Evolutionary conservation across 179 eudicot species (phyloP).

Genomic region (Beta lomatogona): DNA sequence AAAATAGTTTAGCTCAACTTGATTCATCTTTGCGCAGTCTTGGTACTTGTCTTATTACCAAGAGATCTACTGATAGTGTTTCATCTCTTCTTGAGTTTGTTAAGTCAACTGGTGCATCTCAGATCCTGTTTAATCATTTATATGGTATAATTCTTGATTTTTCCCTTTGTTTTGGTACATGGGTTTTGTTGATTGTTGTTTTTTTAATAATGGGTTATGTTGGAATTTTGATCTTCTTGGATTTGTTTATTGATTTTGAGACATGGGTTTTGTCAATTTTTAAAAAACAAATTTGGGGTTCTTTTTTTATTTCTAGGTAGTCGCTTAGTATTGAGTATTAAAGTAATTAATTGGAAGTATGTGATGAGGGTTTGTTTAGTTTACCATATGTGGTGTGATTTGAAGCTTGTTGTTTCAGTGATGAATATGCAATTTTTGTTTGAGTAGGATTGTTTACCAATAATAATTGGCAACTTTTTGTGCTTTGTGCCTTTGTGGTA

Average conservation of each 20-base stretch:
- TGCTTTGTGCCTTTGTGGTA: not conserved
- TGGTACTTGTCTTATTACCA: slow-evolving; percentile 84
- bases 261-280: not conserved
- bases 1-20: slow-evolving; percentile 79
- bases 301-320: no score
- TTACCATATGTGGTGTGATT: not conserved
- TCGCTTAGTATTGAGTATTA: not conserved
- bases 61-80: slow-evolving; percentile 84
- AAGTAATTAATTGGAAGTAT: not conserved
- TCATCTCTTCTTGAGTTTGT: slow-evolving; percentile 74
- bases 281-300: not conserved
- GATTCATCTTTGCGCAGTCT: slow-evolving; percentile 80
- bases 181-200: not conserved
- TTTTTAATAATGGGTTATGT: not conserved
- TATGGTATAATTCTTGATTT: slow-evolving; percentile 50
- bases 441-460: not conserved
- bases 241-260: slow-evolving; percentile 10
- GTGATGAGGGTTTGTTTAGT: not conserved
- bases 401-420: not conserved
- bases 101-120: slow-evolving; percentile 83
- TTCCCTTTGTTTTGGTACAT: not conserved
- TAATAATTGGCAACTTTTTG: not conserved
- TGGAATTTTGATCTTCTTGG: not conserved
- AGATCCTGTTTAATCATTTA: slow-evolving; percentile 85
- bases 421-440: not conserved